Evolutionary conservation across 78 protist species (phyloP).

Genomic region (Abeoforma whisleri): DNA sequence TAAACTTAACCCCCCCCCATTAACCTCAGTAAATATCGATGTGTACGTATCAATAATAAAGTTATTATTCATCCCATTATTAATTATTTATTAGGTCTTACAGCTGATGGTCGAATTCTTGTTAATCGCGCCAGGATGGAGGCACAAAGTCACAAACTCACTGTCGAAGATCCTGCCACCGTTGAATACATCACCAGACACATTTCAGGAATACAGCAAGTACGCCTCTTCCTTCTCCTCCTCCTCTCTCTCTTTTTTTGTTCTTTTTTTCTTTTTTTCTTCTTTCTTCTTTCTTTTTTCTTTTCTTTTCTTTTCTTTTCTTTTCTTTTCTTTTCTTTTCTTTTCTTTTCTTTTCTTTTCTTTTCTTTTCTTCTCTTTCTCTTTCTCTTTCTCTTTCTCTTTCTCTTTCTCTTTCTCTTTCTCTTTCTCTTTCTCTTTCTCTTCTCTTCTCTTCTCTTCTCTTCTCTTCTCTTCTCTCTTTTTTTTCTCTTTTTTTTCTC

Average conservation of each 20-base stretch:
- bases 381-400: background rate
- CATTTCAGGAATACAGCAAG: constrained; percentile 88
- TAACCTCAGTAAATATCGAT: too few species aligned
- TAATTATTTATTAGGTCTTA: constrained; percentile 79
- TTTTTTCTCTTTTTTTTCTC: too few species aligned
- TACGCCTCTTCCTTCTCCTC: constrained; percentile 5
- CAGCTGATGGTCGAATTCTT: constrained; percentile 94
- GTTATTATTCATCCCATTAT: too few species aligned
- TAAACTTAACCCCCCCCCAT: too few species aligned
- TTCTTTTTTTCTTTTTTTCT: background rate
- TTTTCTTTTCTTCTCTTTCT: background rate
- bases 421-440: background rate
- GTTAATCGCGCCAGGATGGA: constrained; percentile 82
- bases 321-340: background rate
- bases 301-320: background rate
- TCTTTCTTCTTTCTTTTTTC: background rate
- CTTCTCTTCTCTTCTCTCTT: background rate
- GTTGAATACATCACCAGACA: constrained; percentile 81
- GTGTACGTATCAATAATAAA: too few species aligned
- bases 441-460: background rate
- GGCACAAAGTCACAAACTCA: constrained; percentile 88
- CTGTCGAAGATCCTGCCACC: constrained; percentile 83
- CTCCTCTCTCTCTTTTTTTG: background rate
- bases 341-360: background rate
- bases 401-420: background rate